Percentiles rank a stretch among this genome's conserved stretches.
Evolutionary conservation across 1,139 yeast genomes (phyloP).

Genomic region (Hanseniaspora gamundiae): DNA sequence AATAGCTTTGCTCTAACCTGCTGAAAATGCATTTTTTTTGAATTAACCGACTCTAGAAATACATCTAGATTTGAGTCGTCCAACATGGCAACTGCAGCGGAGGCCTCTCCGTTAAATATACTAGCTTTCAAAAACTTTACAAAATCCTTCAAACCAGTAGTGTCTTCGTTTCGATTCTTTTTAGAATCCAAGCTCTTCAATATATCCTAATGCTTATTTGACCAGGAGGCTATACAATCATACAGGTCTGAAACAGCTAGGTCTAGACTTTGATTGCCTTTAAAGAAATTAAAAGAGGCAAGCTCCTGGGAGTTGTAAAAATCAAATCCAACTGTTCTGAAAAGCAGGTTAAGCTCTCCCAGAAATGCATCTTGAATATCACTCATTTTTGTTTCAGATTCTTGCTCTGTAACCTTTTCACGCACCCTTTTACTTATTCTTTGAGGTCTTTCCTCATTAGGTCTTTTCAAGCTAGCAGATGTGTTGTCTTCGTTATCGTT

Average conservation of each 20-base stretch:
- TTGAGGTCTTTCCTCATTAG: conserved; percentile 14
- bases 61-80: conserved; percentile 22
- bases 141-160: not conserved
- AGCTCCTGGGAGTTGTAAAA: conserved; percentile 1
- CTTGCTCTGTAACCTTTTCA: conserved; percentile 22
- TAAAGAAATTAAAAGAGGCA: conserved; percentile 19
- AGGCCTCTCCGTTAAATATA: conserved; percentile 14
- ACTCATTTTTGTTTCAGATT: conserved; percentile 14
- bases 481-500: conserved; percentile 4
- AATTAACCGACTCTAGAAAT: conserved; percentile 27
- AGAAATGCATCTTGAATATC: conserved; percentile 9
- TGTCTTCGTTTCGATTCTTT: conserved; percentile 1
- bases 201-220: conserved; percentile 4
- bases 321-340: conserved; percentile 7
- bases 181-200: not conserved
- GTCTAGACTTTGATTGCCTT: conserved; percentile 18
- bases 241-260: conserved; percentile 4
- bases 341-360: conserved; percentile 8
- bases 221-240: conserved; percentile 6
- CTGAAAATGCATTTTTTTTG: conserved; percentile 30
- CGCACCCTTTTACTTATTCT: conserved; percentile 29
- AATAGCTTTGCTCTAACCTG: conserved; percentile 38
- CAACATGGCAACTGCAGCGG: conserved; percentile 10
- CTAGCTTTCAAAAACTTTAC: conserved; percentile 9
- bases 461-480: conserved; percentile 4